Conservation (phyloP, 805 yeast genomes). For the Metschnikowia lachancei region DNA sequence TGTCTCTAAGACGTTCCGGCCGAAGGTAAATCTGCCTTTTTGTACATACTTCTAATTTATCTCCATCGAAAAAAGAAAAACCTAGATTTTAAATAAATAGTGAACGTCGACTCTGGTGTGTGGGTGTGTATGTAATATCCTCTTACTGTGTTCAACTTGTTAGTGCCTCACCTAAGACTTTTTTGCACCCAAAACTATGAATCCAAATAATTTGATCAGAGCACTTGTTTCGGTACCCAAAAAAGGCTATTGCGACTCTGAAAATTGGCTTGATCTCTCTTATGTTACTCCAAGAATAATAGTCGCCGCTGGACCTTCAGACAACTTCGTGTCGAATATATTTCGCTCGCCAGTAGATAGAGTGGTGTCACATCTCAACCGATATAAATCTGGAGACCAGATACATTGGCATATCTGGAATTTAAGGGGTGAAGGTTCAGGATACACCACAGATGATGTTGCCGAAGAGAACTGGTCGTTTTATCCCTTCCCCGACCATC, state of each 20-base stretch:
- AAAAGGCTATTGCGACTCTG: conserved; percentile 18
- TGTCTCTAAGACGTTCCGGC: conserved; percentile 6
- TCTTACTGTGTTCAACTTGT: conserved; percentile 1
- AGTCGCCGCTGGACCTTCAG: conserved; percentile 76
- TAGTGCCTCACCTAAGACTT: not conserved
- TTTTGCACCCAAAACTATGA: conserved; percentile 19
- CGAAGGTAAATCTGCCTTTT: conserved; percentile 1
- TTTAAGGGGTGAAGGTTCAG: conserved; percentile 56
- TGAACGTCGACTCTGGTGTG: not conserved
- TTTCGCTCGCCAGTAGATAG: conserved; percentile 46
- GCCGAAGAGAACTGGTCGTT: conserved; percentile 15
- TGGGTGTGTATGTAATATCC: conserved; percentile 2
- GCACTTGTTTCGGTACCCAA: conserved; percentile 26
- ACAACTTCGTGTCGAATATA: conserved; percentile 37
- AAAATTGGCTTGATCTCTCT: conserved; percentile 55
- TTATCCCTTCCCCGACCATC: conserved; percentile 74
- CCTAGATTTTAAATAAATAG: too few relatives aligned
- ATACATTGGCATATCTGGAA: conserved; percentile 72
- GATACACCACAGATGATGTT: conserved; percentile 20
- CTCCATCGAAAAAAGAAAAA: conserved; percentile 1
- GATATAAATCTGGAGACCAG: conserved; percentile 44
- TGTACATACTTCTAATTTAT: conserved; percentile 7
- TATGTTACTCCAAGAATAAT: conserved; percentile 63
- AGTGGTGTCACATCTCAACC: conserved; percentile 48
- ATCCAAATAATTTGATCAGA: conserved; percentile 16